Conservation (phyloP, 352 stramenopile genomes). For the Phytophthora vignae region DNA sequence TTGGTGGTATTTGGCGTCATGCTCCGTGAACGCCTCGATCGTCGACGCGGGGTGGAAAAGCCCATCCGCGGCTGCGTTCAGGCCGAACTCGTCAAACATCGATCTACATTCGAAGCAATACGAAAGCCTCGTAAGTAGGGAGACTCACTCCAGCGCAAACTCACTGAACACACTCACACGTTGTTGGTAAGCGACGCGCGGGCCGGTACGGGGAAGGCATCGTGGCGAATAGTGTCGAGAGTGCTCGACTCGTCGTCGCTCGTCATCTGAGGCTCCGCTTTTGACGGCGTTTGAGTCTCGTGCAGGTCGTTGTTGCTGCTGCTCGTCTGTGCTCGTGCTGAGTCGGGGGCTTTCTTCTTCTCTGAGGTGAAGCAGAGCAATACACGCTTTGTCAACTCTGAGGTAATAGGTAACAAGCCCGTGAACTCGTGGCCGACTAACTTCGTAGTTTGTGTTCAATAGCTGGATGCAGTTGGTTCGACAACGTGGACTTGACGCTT, state of each 20-base stretch:
- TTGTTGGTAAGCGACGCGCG: slow-evolving; percentile 6
- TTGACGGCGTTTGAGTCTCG: slow-evolving; percentile 4
- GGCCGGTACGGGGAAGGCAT: slow-evolving; percentile 17
- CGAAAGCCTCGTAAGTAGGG: neutral
- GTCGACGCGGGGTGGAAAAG: slow-evolving; percentile 81
- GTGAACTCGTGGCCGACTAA: slow-evolving; percentile 31
- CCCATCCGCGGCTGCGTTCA: slow-evolving; percentile 73
- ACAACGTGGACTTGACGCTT: slow-evolving; percentile 78
- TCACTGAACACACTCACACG: slow-evolving; percentile 5
- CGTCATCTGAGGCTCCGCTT: slow-evolving; percentile 16
- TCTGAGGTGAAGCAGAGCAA: slow-evolving; percentile 19
- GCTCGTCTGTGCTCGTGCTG: slow-evolving; percentile 16
- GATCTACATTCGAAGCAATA: slow-evolving; percentile 31
- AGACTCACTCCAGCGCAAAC: neutral
- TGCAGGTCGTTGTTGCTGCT: slow-evolving; percentile 39
- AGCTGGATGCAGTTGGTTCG: slow-evolving; percentile 74
- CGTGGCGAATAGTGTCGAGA: slow-evolving; percentile 30
- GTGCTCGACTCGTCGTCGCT: slow-evolving; percentile 30
- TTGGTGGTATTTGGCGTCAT: slow-evolving; percentile 71
- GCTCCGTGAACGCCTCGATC: slow-evolving; percentile 81
- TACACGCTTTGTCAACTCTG: neutral
- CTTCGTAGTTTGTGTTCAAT: slow-evolving; percentile 76
- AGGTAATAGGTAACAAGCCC: neutral
- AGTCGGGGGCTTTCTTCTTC: slow-evolving; percentile 45
- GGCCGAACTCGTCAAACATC: slow-evolving; percentile 65